A percentile compares a stretch with the other conserved stretches of the same genome.
Evolutionary conservation across 805 yeast species (phyloP).

Genomic region (Groenewaldozyma tartarivorans): DNA sequence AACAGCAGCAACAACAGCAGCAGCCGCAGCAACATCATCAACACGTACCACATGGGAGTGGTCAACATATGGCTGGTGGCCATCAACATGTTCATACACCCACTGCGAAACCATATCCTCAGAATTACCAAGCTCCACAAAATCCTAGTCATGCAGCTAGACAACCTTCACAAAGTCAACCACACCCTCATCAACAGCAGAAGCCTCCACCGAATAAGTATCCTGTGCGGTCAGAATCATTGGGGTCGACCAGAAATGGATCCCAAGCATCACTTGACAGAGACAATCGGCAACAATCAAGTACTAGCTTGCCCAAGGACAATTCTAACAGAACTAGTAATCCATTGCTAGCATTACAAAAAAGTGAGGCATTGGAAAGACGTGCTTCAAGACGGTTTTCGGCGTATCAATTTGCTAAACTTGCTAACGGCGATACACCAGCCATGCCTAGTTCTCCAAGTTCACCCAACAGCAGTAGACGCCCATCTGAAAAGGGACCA

Average conservation of each 20-base stretch:
- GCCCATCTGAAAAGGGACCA: slow-evolving; percentile 7
- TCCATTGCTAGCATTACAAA: slow-evolving; percentile 70
- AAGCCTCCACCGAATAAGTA: not conserved
- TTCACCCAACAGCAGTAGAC: slow-evolving; percentile 18
- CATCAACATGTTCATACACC: no score
- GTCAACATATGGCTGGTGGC: not conserved
- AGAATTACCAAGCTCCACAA: not conserved
- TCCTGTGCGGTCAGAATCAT: not conserved
- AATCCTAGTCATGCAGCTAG: not conserved
- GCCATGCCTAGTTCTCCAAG: slow-evolving; percentile 14
- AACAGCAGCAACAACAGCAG: slow-evolving; percentile 2
- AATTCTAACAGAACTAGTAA: slow-evolving; percentile 25
- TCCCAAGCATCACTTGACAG: not conserved
- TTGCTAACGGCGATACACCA: slow-evolving; percentile 35
- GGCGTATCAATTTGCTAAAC: slow-evolving; percentile 82
- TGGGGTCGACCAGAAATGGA: not conserved
- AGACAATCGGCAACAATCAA: not conserved
- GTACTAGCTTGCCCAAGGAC: not conserved
- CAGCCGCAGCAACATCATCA: slow-evolving; percentile 8
- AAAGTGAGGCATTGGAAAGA: slow-evolving; percentile 74
- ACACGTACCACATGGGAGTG: slow-evolving; percentile 3
- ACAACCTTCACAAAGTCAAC: slow-evolving; percentile 2
- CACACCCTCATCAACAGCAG: not conserved
- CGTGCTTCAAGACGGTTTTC: slow-evolving; percentile 91
- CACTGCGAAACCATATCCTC: not conserved